These are phyloP conservation scores for Phytophthora europaea DNA, from an alignment of 352 stramenopile genomes.

Conservation along the genomic window DNA sequence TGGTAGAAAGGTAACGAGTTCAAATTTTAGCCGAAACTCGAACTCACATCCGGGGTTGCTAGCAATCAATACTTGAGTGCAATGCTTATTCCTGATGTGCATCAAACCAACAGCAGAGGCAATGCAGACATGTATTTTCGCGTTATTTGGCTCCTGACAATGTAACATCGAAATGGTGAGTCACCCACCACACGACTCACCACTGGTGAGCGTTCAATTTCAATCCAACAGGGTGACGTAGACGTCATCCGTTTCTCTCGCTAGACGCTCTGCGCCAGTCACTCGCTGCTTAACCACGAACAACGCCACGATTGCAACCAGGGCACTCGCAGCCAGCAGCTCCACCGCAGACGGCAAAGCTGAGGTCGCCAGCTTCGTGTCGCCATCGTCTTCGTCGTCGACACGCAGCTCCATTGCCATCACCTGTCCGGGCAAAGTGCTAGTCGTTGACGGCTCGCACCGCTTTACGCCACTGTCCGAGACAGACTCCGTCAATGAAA, in stretches of 20 bases:
- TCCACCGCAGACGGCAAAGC: neutral
- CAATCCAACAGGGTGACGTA: conserved; percentile 1
- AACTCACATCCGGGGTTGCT: no score
- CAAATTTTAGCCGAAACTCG: no score
- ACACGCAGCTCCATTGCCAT: conserved; percentile 5
- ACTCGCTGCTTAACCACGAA: conserved; percentile 12
- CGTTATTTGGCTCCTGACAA: neutral
- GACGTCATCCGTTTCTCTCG: conserved; percentile 4
- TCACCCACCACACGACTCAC: no score
- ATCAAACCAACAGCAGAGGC: no score
- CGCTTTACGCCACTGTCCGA: conserved; percentile 11
- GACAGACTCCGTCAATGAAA: conserved; percentile 1
- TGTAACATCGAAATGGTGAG: neutral
- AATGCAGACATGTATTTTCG: neutral
- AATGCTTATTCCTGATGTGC: no score
- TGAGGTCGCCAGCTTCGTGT: neutral
- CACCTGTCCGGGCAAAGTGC: neutral
- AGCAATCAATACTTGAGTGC: no score
- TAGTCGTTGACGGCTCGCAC: conserved; percentile 2
- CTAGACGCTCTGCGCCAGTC: neutral
- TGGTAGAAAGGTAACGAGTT: no score
- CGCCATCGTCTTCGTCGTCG: neutral
- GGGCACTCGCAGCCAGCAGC: conserved; percentile 11
- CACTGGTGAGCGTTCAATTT: neutral
- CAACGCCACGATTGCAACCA: conserved; percentile 21